These are phyloP conservation scores for Groenewaldozyma salmanticensis DNA, from an alignment of 805 yeast genomes.

Conservation along the genomic window DNA sequence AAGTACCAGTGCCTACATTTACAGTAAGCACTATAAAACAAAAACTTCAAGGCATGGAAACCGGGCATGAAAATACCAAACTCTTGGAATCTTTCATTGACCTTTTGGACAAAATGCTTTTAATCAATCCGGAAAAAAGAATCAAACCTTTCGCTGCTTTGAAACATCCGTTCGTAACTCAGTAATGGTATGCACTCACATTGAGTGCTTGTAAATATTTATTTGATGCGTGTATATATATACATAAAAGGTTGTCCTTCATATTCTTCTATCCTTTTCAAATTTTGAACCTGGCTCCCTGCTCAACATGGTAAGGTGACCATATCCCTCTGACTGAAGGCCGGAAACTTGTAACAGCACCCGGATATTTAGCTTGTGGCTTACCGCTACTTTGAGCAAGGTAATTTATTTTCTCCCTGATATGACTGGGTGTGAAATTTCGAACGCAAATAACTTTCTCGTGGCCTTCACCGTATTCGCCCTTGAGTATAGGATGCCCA, in stretches of 20 bases:
- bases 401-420: constrained; percentile 54
- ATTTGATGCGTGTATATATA: neutral
- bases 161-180: constrained; percentile 41
- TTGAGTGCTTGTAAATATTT: neutral
- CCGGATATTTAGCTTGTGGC: constrained; percentile 48
- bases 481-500: constrained; percentile 76
- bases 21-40: constrained; percentile 7
- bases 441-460: constrained; percentile 63
- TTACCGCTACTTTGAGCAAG: constrained; percentile 63
- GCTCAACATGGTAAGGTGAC: constrained; percentile 85
- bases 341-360: constrained; percentile 73
- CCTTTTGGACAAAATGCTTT: constrained; percentile 23
- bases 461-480: constrained; percentile 42
- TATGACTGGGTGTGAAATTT: constrained; percentile 53
- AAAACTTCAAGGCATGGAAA: constrained; percentile 8
- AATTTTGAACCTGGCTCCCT: constrained; percentile 39
- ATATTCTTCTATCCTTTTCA: constrained; percentile 20
- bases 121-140: constrained; percentile 52
- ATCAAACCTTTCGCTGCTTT: constrained; percentile 59
- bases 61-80: constrained; percentile 3
- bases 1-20: constrained; percentile 11
- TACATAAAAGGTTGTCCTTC: neutral
- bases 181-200: neutral
- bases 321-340: constrained; percentile 89
- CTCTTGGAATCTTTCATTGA: constrained; percentile 20